phyloP scores from a whole-genome alignment of 108 stramenopile genomes.

The Pseudonitzschia multiseries region DNA sequence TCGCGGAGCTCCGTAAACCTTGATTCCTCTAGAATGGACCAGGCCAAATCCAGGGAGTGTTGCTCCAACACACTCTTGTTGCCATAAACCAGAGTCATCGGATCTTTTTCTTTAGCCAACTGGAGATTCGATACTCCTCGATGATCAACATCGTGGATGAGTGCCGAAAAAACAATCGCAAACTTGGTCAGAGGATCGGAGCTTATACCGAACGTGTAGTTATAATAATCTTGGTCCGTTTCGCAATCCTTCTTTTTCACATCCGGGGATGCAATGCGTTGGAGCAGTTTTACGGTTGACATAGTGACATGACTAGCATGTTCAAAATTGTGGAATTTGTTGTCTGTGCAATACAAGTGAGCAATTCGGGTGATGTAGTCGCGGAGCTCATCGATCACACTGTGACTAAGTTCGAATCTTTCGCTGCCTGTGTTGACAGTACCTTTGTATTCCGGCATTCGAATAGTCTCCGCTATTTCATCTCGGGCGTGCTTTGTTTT shows the following conservation, averaged over 20 bases:
- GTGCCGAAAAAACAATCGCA: constrained; percentile 42
- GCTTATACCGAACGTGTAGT: constrained; percentile 36
- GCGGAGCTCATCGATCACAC: constrained; percentile 39
- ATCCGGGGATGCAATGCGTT: constrained; percentile 26
- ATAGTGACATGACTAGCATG: constrained; percentile 48
- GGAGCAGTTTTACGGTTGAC: constrained; percentile 54
- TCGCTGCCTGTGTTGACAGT: not conserved
- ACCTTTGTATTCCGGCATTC: constrained; percentile 5
- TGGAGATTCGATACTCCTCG: constrained; percentile 57
- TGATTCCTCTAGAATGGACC: constrained; percentile 44
- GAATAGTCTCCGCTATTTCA: constrained; percentile 5
- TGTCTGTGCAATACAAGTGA: constrained; percentile 48
- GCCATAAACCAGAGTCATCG: constrained; percentile 39
- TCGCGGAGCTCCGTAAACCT: constrained; percentile 42
- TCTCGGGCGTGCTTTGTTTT: constrained; percentile 4
- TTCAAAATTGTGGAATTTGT: constrained; percentile 66
- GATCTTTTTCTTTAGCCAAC: constrained; percentile 54
- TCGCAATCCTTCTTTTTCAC: constrained; percentile 17
- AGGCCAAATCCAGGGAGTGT: constrained; percentile 59
- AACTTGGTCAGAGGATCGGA: constrained; percentile 41
- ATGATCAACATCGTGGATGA: constrained; percentile 52
- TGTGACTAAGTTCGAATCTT: constrained; percentile 5
- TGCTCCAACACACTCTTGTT: constrained; percentile 53
- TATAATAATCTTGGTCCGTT: constrained; percentile 20
- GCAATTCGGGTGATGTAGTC: constrained; percentile 62